Evolutionary conservation across 78 protist genomes (phyloP), one percentile per base, ranked within the genome.

Genomic region (Dictyostelium intermedium): DNA sequence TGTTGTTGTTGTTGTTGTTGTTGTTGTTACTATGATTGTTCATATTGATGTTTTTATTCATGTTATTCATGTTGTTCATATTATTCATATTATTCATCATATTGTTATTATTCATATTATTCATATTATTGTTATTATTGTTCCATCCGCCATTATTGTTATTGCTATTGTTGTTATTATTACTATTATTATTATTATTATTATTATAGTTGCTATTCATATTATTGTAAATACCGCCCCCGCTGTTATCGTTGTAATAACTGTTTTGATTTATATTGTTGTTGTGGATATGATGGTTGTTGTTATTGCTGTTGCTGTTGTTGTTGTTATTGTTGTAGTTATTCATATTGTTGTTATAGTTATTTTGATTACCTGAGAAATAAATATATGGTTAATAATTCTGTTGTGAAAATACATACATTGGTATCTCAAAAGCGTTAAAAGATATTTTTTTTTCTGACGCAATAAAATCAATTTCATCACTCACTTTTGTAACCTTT

Each of bases 311-410:
- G 47, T 23, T 85, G 11, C 11, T 63, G 7, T 84, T 83, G 32
- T 18, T 66, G 30, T 27, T 66, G 10, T 23, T 60, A 43, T 83
- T 83, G 14, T 39, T 73, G 37, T 41, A 20, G 63, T n/a, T 77
- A 25, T 77, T 77, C 83, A 77, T 45, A 47, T 50, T 79, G 50
- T 79, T 84, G 69, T 11, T 27, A 27, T 66, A 27, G 74, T 66
- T 66, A 66, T 66, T 66, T 66, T 84, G 39, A 20, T 41, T 84
- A 60, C 81, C 81, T 74, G 34, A 66, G 20, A 74, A 37, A 74
- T 14, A 37, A 37, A 23, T 10, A 35, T 20, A 14, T 74, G 25
- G 81, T 74, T 74, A 74, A 74, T 74, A 34, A 37, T 16, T 35
- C 13, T 23, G 10, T 34, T 34, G 1, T 20, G n/a, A 20, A 56